Conservation (phyloP, 495 filamentous ascomycete species). For the Cercophora newfieldiana region DNA sequence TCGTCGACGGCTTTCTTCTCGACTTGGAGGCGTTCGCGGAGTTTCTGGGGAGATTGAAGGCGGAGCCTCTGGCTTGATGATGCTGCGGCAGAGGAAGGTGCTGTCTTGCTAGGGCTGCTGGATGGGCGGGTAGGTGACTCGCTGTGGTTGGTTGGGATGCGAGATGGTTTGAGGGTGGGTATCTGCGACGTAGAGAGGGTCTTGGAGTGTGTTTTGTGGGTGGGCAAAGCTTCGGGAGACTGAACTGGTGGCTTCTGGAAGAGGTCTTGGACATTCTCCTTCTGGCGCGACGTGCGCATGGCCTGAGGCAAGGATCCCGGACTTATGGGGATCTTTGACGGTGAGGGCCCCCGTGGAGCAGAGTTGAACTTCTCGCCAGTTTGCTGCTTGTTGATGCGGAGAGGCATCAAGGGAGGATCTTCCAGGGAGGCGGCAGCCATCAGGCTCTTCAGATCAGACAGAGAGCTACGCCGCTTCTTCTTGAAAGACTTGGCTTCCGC, state of each 20-base stretch:
- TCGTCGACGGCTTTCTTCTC: constrained; percentile 73
- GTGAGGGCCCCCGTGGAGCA: constrained; percentile 36
- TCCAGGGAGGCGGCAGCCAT: constrained; percentile 52
- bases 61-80: constrained; percentile 63
- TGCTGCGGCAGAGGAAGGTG: not conserved
- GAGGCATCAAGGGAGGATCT: constrained; percentile 42
- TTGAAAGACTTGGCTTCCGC: constrained; percentile 48
- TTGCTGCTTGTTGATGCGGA: constrained; percentile 55
- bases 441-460: constrained; percentile 78
- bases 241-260: constrained; percentile 23
- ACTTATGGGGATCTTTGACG: constrained; percentile 48
- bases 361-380: constrained; percentile 61
- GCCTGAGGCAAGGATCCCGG: constrained; percentile 31
- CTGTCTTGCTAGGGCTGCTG: constrained; percentile 38
- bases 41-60: constrained; percentile 88
- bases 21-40: constrained; percentile 81
- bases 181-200: constrained; percentile 50
- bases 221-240: constrained; percentile 18
- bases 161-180: constrained; percentile 43
- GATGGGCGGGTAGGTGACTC: constrained; percentile 37
- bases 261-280: constrained; percentile 41
- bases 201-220: constrained; percentile 36
- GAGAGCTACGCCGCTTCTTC: constrained; percentile 86
- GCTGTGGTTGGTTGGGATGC: constrained; percentile 21
- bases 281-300: constrained; percentile 42